Evolutionary conservation across 1,139 yeast genomes (phyloP), one percentile per base, ranked within the genome.

Genomic region (Pichiaceae sp.): DNA sequence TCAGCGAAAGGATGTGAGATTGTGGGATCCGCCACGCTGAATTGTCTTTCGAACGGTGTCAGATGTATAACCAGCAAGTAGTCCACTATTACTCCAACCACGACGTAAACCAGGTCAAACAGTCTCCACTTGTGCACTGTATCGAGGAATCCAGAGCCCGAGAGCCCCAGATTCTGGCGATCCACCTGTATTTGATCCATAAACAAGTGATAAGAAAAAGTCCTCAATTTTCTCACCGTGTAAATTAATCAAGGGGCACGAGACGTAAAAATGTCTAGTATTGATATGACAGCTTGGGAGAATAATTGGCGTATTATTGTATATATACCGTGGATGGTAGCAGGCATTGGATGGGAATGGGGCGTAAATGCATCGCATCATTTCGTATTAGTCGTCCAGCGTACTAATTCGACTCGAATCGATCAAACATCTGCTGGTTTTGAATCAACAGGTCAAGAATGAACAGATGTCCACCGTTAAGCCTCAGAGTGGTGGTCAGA

Each of bases 1-100:
- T 66, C 70, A 0, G 91, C 80, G 53, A 72, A 80, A 1, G 94
- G 93, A 54, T 84, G 91, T 34, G 79, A 73, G 29, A 84, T 69
- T 0, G 75, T 67, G 18, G 70, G 40, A 49, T 75, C 79, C 40
- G 67, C 67, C 46, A 75, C 58, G 41, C 66, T 68, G 50, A 84
- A 84, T 49, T 81, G 89, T 51, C 91, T 64, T 55, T 81, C 73
- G 52, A 79, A 82, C 3, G 91, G 93, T 38, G 66, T 59, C 30
- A 75, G 61, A 2, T 33, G 36, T 28, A 54, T 55, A 34, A 55
- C 67, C 14, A 70, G 63, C 12, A 73, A 49, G 35, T 62, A 55
- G 50, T 71, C 77, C 4, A 69, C 38, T 1, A 69, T 45, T 34
- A 65, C 53, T 12, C 78, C 58, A 0, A 68, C 38, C 1, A 62